Evolutionary conservation across 805 yeast species (phyloP).

Genomic region (Candida ulmi): DNA sequence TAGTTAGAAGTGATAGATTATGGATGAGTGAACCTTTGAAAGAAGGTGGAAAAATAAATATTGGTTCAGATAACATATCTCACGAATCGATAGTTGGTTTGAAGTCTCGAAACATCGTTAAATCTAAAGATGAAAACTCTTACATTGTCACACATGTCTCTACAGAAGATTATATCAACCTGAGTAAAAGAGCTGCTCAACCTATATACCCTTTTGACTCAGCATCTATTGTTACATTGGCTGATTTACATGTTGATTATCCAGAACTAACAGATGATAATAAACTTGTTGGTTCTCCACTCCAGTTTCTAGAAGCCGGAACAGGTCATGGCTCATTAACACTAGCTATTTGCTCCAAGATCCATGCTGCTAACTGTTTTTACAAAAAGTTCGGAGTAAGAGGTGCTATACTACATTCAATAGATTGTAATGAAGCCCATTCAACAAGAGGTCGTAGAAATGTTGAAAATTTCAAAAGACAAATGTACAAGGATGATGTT

Average conservation of each 20-base stretch:
- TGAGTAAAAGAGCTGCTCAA: conserved; percentile 39
- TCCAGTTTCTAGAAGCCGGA: conserved; percentile 45
- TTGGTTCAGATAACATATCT: conserved; percentile 21
- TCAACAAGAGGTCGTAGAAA: conserved; percentile 36
- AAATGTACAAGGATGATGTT: conserved; percentile 39
- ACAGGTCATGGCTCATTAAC: conserved; percentile 51
- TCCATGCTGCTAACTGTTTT: conserved; percentile 40
- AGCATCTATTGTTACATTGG: conserved; percentile 37
- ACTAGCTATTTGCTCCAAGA: conserved; percentile 33
- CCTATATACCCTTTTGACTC: conserved; percentile 50
- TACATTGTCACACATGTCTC: conserved; percentile 35
- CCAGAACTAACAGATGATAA: conserved; percentile 22
- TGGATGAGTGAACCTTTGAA: conserved; percentile 23
- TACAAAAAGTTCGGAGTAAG: conserved; percentile 23
- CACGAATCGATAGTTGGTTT: conserved; percentile 36
- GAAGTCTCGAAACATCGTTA: conserved; percentile 28
- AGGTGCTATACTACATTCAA: conserved; percentile 42
- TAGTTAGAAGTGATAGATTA: conserved; percentile 13
- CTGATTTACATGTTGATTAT: conserved; percentile 40
- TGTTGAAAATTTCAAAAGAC: conserved; percentile 33
- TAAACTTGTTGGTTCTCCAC: conserved; percentile 20
- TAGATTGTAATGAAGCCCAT: conserved; percentile 37
- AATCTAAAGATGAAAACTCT: conserved; percentile 21
- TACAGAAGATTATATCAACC: conserved; percentile 40
- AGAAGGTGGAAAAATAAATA: conserved; percentile 14